Base-by-base conservation (phyloP, 73 alveolate genomes). In the Paraurostyla sp. region DNA sequence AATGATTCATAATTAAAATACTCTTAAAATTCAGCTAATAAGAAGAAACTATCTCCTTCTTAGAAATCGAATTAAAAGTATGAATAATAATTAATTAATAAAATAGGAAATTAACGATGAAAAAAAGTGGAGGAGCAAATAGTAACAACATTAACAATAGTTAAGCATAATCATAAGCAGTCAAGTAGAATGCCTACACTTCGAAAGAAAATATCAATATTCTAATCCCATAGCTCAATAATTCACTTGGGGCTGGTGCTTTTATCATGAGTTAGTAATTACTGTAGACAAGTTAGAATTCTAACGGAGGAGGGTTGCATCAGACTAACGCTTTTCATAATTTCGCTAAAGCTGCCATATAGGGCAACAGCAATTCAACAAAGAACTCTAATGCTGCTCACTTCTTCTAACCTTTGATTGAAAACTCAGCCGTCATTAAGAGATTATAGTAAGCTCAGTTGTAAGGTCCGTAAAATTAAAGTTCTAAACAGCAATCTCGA, bases 21-120 rank as follows among this genome's bases (percentile, higher is more conserved):
- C n/a, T n/a, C n/a, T n/a, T n/a, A n/a, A 13, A 52, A 25, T 6
- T 13, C 69, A 52, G 23, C 23, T n/a, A 6, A 9, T 20, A 18
- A 52, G 69, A 20, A 35, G 33, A 9, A 35, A 52, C 13, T 35
- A 9, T 52, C 69, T 45, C 56, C 56, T 11, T 11, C n/a, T 45
- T 18, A 52, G 23, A 4, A n/a, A 52, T 18, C 23, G 23, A 52
- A 13, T 18, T 6, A 56, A 56, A 16, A 9, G 7, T 56, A 15
- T 22, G 23, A 56, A 15, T 15, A 56, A 16, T 9, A 56, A 56
- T 16, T 56, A 56, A 56, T 56, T 15, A 15, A 16, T 56, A 15
- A 56, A 9, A 60, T 60, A 60, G 78, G 50, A 60, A 60, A 60
- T 60, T 60, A 60, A 60, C 78, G 45, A 60, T 60, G 78, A 60